Evolutionary conservation across 2,329 filamentous ascomycete species (phyloP), one percentile per base, ranked within the genome.

Genomic region (Tolypocladium album): DNA sequence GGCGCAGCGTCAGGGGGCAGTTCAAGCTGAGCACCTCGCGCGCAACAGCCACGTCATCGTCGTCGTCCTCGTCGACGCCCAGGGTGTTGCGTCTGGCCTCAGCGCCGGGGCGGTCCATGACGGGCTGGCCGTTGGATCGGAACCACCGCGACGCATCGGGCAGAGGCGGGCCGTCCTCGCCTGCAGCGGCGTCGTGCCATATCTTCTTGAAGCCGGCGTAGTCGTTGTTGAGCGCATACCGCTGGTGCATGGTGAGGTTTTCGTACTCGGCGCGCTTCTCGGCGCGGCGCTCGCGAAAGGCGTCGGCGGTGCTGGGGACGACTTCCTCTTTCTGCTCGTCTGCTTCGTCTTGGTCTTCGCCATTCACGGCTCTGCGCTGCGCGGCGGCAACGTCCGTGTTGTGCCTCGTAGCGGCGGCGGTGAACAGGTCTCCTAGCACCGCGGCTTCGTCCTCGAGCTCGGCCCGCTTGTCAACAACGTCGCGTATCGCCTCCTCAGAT

Each of bases 21-120:
- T 83, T 86, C 39, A 87, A 82, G 70, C 83, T 88, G 58, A 86
- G 78, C 5, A 80, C 82, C 63, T 86, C 84, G 56, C 82, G 78
- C 36, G 83, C 80, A 38, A 92, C 81, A 1, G 87, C 81, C 31
- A 92, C 77, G 50, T 92, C 89, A 24, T 89, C 86, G 59, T 88
- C 86, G 20, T 80, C 79, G 6, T 83, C 78, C 3, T 72, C 77
- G 3, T 65, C 74, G 2, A 9, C 34, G 1, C 66, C 72, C 3
- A 55, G 39, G 4, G 60, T 60, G 24, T 53, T 47, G 15, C 61
- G 34, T 40, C 57, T 17, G 55, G 53, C 40, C 34, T 39, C 57
- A 11, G 56, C 59, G 45, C 65, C 59, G 22, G 65, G 66, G 3
- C 60, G 62, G 42, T 62, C 64, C 69, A 75, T 71, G 50, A 75